Evolutionary conservation across 768 basidiomycete species (phyloP).

Genomic region (Rhizopogon rudus): DNA sequence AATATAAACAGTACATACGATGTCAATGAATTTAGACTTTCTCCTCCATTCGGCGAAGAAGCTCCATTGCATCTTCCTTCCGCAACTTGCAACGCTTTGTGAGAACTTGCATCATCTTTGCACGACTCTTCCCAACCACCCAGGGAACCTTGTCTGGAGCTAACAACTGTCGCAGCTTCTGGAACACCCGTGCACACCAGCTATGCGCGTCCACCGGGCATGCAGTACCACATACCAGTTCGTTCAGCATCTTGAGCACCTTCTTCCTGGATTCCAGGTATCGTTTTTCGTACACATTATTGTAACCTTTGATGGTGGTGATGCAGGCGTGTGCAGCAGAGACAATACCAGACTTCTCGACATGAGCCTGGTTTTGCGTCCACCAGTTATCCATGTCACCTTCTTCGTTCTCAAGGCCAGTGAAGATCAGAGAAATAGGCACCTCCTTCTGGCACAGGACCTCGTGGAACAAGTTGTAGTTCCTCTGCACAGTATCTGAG

Average conservation of each 20-base stretch:
- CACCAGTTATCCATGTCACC: slow-evolving; percentile 31
- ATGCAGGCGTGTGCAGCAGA: slow-evolving; percentile 28
- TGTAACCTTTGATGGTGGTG: slow-evolving; percentile 12
- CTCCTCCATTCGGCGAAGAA: slow-evolving; percentile 14
- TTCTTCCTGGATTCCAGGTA: slow-evolving; percentile 17
- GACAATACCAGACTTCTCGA: slow-evolving; percentile 17
- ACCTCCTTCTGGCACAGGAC: slow-evolving; percentile 29
- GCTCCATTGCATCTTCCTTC: slow-evolving; percentile 13
- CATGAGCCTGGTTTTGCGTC: slow-evolving; percentile 18
- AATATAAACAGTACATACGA: no score
- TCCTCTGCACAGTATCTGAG: slow-evolving; percentile 20
- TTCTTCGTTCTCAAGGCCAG: slow-evolving; percentile 30
- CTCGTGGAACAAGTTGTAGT: slow-evolving; percentile 28
- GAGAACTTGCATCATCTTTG: slow-evolving; percentile 2
- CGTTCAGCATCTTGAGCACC: slow-evolving; percentile 16
- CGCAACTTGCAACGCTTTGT: slow-evolving; percentile 25
- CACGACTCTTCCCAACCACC: not conserved
- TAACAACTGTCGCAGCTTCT: not conserved
- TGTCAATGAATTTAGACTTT: no score
- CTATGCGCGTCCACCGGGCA: not conserved
- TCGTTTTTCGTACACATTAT: not conserved
- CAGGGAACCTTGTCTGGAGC: not conserved
- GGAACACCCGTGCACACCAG: not conserved
- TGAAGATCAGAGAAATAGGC: slow-evolving; percentile 26
- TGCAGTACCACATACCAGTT: not conserved